Conservation (phyloP, 1,139 yeast species). For the Entelexis sorbosivorans region DNA sequence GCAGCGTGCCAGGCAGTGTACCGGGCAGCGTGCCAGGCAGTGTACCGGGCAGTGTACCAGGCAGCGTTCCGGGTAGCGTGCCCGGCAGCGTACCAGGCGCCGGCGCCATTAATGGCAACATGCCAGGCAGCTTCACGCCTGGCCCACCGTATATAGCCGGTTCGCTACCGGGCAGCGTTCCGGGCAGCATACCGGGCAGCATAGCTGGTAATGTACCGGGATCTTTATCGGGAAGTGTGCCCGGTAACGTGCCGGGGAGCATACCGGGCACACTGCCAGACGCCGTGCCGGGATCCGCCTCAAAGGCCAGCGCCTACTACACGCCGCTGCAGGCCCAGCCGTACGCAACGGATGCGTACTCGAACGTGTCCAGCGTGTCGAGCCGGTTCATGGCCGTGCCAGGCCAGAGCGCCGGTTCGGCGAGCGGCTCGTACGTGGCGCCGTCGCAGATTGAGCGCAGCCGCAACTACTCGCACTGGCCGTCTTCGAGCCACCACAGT, state of each 20-base stretch:
- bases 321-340: conserved; percentile 2
- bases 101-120: not conserved
- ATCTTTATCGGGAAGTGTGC: conserved; percentile 8
- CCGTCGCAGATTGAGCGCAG: conserved; percentile 19
- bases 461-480: conserved; percentile 17
- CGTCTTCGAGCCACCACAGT: conserved; percentile 5
- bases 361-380: conserved; percentile 10
- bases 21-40: conserved; percentile 4
- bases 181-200: conserved; percentile 12
- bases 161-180: conserved; percentile 6
- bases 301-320: conserved; percentile 6
- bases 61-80: conserved; percentile 7
- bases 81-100: conserved; percentile 6
- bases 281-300: conserved; percentile 11
- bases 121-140: not conserved
- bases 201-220: conserved; percentile 11
- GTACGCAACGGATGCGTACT: conserved; percentile 1
- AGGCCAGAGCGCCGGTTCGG: conserved; percentile 4
- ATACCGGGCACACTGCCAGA: conserved; percentile 11
- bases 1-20: not conserved
- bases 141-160: not conserved
- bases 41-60: conserved; percentile 11
- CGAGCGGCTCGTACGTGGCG: conserved; percentile 15
- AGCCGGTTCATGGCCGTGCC: conserved; percentile 5
- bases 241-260: conserved; percentile 8